Evolutionary conservation across 129 eudicot genomes (phyloP).

Genomic region (Escallonia herrerae): DNA sequence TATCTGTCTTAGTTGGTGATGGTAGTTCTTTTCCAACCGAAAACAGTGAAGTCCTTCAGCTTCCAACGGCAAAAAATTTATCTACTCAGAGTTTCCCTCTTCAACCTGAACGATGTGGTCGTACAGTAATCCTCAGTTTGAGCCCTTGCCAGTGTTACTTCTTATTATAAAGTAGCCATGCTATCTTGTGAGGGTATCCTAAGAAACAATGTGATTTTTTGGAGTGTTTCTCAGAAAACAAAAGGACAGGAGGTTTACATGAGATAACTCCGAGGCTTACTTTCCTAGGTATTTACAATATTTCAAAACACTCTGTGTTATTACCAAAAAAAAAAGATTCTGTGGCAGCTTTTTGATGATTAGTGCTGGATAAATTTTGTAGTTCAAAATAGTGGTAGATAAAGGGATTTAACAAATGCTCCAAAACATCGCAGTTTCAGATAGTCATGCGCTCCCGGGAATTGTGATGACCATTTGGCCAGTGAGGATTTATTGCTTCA

Average conservation of each 20-base stretch:
- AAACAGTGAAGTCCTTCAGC: too few species aligned
- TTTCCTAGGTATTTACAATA: constrained; percentile 6
- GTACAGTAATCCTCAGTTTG: background rate
- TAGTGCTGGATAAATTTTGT: background rate
- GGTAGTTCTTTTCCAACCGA: background rate
- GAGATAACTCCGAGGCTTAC: constrained; percentile 25
- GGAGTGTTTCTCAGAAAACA: constrained; percentile 25
- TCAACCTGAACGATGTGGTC: background rate
- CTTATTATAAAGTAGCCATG: constrained; percentile 2
- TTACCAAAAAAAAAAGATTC: too few species aligned
- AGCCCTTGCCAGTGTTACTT: background rate
- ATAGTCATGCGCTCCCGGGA: too few species aligned
- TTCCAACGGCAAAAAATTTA: background rate
- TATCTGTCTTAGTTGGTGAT: background rate
- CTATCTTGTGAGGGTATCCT: constrained; percentile 21
- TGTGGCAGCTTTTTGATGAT: background rate
- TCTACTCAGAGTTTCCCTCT: background rate
- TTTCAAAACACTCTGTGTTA: background rate
- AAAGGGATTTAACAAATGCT: background rate
- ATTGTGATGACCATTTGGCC: too few species aligned
- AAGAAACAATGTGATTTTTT: constrained; percentile 24
- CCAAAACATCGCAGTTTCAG: too few species aligned
- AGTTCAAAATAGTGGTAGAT: background rate
- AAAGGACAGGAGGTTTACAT: constrained; percentile 8
- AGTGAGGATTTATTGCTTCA: too few species aligned